Percentiles rank a stretch among this genome's conserved stretches.
phyloP scores from a whole-genome alignment of 208 protist species.

The Trypanosomatidae sp. region DNA sequence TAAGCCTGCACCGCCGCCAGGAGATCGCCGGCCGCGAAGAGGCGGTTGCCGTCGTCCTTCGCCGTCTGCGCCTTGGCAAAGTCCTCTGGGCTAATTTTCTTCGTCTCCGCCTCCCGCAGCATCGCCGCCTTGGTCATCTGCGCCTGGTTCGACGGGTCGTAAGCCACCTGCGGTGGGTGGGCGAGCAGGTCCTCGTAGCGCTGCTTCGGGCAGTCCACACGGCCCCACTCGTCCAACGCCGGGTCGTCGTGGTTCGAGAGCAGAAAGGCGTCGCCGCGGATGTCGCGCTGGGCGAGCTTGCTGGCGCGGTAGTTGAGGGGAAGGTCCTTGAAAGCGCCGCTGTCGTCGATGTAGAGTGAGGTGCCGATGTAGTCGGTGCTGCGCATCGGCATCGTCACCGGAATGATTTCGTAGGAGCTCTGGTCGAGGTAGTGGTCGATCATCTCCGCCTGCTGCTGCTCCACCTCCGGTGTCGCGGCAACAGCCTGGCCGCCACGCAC shows the following conservation, averaged over 20 bases:
- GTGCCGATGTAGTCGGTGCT: constrained; percentile 76
- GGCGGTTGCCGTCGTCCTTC: constrained; percentile 63
- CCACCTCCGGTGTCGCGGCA: constrained; percentile 6
- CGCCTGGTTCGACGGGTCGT: constrained; percentile 67
- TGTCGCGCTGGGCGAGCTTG: constrained; percentile 83
- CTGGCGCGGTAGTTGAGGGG: constrained; percentile 80
- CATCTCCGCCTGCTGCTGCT: constrained; percentile 52
- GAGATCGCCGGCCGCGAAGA: constrained; percentile 47
- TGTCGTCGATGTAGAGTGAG: constrained; percentile 91
- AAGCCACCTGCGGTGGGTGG: constrained; percentile 45
- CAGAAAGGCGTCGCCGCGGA: constrained; percentile 88
- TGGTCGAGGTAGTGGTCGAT: constrained; percentile 81
- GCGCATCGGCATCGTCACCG: constrained; percentile 78
- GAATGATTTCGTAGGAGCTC: constrained; percentile 85
- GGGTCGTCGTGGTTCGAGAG: constrained; percentile 89
- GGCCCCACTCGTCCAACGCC: constrained; percentile 80
- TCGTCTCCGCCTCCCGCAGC: constrained; percentile 64
- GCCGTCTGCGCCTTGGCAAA: constrained; percentile 46
- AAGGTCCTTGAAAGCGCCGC: constrained; percentile 86
- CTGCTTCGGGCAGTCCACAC: constrained; percentile 60
- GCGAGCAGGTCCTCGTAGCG: constrained; percentile 42
- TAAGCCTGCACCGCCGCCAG: constrained; percentile 62
- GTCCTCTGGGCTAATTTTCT: constrained; percentile 64
- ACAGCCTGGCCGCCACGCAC: constrained; percentile 2
- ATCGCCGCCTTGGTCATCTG: constrained; percentile 64